Evolutionary conservation across 2,329 filamentous ascomycete species (phyloP).

Genomic region (Alternaria rosae): DNA sequence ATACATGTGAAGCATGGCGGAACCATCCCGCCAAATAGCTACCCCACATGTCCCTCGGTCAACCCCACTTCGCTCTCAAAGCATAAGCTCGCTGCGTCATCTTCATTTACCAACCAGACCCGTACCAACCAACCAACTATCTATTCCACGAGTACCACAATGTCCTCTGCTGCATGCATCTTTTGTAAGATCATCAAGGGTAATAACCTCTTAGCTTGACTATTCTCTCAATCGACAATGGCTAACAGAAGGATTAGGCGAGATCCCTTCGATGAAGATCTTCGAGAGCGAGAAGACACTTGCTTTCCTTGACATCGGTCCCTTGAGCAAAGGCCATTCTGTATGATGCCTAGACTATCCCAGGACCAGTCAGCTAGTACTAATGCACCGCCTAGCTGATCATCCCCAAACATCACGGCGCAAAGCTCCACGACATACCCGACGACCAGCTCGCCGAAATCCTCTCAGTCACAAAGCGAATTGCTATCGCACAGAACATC

Average conservation of each 20-base stretch:
- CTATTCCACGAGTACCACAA: slow-evolving; percentile 45
- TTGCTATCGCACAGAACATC: slow-evolving; percentile 78
- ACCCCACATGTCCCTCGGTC: slow-evolving; percentile 29
- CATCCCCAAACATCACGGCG: slow-evolving; percentile 94
- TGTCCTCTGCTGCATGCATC: slow-evolving; percentile 78
- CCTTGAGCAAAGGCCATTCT: slow-evolving; percentile 85
- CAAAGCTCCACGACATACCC: slow-evolving; percentile 89
- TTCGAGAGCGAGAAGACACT: slow-evolving; percentile 92
- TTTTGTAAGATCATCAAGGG: slow-evolving; percentile 99
- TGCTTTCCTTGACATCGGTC: slow-evolving; percentile 96
- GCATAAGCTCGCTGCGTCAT: slow-evolving; percentile 19
- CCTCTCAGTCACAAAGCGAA: slow-evolving; percentile 85
- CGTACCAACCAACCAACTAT: slow-evolving; percentile 25
- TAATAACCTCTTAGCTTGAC: slow-evolving; percentile 38
- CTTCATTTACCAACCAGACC: slow-evolving; percentile 24
- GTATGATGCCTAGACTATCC: slow-evolving; percentile 60
- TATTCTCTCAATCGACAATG: neutral
- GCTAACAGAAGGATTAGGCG: slow-evolving; percentile 64
- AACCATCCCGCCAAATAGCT: slow-evolving; percentile 13
- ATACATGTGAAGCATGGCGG: slow-evolving; percentile 1
- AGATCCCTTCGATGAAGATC: slow-evolving; percentile 96
- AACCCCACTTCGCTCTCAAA: slow-evolving; percentile 16
- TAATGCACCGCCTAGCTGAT: slow-evolving; percentile 71
- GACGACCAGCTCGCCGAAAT: slow-evolving; percentile 86
- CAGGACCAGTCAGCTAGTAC: neutral